phyloP scores from a whole-genome alignment of 2,329 filamentous ascomycete species.

The Penicillium sp. region DNA sequence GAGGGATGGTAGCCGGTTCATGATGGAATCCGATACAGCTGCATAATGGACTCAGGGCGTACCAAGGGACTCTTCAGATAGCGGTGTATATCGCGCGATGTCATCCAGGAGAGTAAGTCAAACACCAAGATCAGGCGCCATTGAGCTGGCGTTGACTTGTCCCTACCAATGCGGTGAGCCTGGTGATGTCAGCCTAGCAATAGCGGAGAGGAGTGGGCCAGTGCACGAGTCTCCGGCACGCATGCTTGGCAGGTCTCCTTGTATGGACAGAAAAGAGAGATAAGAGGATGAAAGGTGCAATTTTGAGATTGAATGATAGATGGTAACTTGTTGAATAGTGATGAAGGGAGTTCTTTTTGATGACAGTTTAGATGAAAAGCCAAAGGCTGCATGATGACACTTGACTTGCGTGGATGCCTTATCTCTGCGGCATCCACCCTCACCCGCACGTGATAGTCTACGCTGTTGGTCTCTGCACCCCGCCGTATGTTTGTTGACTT shows the following conservation, averaged over 20 bases:
- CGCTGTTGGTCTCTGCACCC: conserved; percentile 32
- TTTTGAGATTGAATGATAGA: background rate
- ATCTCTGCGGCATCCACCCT: conserved; percentile 11
- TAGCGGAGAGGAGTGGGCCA: conserved; percentile 29
- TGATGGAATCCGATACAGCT: conserved; percentile 33
- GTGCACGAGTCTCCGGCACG: conserved; percentile 20
- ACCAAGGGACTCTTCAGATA: background rate
- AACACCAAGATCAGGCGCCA: conserved; percentile 13
- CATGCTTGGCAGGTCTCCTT: conserved; percentile 7
- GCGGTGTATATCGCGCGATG: background rate
- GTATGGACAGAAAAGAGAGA: background rate
- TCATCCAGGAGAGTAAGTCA: background rate
- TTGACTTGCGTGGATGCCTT: conserved; percentile 6
- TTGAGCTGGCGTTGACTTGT: conserved; percentile 16
- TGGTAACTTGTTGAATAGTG: background rate
- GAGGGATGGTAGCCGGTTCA: conserved; percentile 30
- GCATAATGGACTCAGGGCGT: conserved; percentile 38
- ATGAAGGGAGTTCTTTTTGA: background rate
- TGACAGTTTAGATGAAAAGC: background rate
- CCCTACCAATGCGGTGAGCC: conserved; percentile 28
- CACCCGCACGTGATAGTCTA: conserved; percentile 26
- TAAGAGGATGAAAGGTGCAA: background rate
- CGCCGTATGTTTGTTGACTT: conserved; percentile 48
- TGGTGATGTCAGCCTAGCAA: conserved; percentile 34
- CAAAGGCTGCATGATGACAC: background rate